These are phyloP conservation scores for Isoetes taiwanensis DNA, from an alignment of 75 land plant species.

Conservation along the genomic window DNA sequence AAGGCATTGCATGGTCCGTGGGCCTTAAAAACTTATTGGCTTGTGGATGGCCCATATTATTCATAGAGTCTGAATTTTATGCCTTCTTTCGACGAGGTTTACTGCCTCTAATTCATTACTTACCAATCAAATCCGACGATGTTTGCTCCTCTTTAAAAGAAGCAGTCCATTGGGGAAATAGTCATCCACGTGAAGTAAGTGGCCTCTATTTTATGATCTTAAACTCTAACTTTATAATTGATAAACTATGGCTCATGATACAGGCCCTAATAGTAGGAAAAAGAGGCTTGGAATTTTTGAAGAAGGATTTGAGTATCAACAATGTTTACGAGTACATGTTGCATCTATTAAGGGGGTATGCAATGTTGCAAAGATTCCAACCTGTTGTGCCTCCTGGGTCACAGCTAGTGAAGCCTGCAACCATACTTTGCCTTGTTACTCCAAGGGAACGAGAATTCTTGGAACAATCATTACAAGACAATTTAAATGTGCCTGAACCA, in stretches of 20 bases:
- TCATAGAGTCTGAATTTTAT: conserved; percentile 25
- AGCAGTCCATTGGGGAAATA: conserved; percentile 64
- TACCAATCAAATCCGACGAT: conserved; percentile 33
- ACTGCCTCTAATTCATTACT: conserved; percentile 43
- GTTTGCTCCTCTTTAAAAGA: conserved; percentile 46
- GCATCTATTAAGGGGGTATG: conserved; percentile 44
- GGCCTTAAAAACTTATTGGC: conserved; percentile 63
- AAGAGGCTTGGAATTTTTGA: conserved; percentile 28
- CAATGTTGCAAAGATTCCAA: conserved; percentile 36
- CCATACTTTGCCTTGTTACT: conserved; percentile 27
- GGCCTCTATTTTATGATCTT: no score
- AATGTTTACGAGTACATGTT: conserved; percentile 66
- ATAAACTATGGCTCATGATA: no score
- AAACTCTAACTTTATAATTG: no score
- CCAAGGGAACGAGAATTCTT: conserved; percentile 26
- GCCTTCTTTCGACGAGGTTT: conserved; percentile 52
- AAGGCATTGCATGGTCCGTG: conserved; percentile 66
- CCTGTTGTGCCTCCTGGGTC: conserved; percentile 31
- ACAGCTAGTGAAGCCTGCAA: conserved; percentile 22
- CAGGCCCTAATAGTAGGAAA: conserved; percentile 33
- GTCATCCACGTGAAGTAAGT: conserved; percentile 37
- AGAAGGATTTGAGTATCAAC: conserved; percentile 40
- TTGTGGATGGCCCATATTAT: conserved; percentile 42
- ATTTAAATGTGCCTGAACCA: no score
- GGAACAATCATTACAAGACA: no score